Percentiles rank a stretch among this genome's conserved stretches.
Conservation (phyloP, 2,329 filamentous ascomycete species). For the Beauveria scarabaeidicola region DNA sequence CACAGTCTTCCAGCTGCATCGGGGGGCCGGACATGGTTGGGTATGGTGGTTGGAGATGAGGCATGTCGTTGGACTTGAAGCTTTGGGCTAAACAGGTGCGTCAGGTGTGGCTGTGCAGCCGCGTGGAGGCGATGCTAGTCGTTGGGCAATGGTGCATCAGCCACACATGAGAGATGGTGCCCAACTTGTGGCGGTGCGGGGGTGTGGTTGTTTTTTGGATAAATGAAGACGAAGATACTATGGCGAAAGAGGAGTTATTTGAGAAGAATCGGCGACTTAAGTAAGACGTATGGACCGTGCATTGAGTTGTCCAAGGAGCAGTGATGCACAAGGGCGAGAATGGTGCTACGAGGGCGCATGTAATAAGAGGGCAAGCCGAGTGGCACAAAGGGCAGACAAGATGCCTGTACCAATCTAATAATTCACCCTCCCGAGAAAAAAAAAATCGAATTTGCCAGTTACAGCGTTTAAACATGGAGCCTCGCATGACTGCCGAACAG, state of each 20-base stretch:
- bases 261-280: too few species aligned
- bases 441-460: too few species aligned
- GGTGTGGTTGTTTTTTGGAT: background rate
- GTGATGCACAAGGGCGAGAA: background rate
- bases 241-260: background rate
- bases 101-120: conserved; percentile 9
- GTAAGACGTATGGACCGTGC: too few species aligned
- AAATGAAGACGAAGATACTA: background rate
- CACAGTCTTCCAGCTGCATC: conserved; percentile 88
- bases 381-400: background rate
- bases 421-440: too few species aligned
- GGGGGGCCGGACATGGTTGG: conserved; percentile 65
- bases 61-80: background rate
- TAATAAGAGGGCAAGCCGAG: background rate
- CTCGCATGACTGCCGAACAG: too few species aligned
- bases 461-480: too few species aligned
- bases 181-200: conserved; percentile 5
- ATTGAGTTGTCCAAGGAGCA: background rate
- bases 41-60: conserved; percentile 18
- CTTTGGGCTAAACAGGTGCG: conserved; percentile 1
- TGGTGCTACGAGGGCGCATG: background rate
- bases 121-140: background rate
- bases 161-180: background rate
- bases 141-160: background rate
- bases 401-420: background rate